These are phyloP conservation scores for Orbilia blumenaviensis DNA, from an alignment of 2,329 filamentous ascomycete genomes.

Conservation along the genomic window DNA sequence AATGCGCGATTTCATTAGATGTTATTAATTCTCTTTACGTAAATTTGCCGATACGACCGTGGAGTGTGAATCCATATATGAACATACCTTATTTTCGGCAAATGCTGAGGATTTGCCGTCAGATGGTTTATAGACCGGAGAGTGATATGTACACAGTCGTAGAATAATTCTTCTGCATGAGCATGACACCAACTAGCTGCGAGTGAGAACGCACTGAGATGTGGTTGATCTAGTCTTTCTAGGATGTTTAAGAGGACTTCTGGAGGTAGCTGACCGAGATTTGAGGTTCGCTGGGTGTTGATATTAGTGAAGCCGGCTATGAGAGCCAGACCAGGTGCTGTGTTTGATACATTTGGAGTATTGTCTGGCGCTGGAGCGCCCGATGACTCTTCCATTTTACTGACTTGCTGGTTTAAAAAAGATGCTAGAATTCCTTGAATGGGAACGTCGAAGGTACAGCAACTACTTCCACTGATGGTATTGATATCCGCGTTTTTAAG, in stretches of 20 bases:
- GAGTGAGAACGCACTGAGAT: neutral
- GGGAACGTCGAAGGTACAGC: no score
- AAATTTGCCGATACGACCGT: no score
- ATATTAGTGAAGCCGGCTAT: neutral
- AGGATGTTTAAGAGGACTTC: neutral
- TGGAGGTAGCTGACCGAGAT: conserved; percentile 1
- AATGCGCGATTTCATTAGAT: no score
- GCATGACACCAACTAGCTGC: conserved; percentile 7
- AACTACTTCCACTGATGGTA: no score
- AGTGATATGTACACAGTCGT: neutral
- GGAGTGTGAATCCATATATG: neutral
- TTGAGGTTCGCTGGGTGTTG: neutral
- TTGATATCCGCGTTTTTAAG: no score
- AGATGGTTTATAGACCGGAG: neutral
- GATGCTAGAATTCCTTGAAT: no score
- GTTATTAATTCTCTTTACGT: neutral
- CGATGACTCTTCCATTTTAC: no score
- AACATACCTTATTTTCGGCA: conserved; percentile 6
- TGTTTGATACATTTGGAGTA: neutral
- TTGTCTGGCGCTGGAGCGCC: neutral
- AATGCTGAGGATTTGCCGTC: neutral
- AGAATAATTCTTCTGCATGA: neutral
- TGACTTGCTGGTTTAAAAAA: no score
- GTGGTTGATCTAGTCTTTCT: neutral
- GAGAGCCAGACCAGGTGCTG: neutral